Evolutionary conservation across 1,284 basidiomycete species (phyloP), one percentile per base, ranked within the genome.

Genomic region (Inonotus hispidus): DNA sequence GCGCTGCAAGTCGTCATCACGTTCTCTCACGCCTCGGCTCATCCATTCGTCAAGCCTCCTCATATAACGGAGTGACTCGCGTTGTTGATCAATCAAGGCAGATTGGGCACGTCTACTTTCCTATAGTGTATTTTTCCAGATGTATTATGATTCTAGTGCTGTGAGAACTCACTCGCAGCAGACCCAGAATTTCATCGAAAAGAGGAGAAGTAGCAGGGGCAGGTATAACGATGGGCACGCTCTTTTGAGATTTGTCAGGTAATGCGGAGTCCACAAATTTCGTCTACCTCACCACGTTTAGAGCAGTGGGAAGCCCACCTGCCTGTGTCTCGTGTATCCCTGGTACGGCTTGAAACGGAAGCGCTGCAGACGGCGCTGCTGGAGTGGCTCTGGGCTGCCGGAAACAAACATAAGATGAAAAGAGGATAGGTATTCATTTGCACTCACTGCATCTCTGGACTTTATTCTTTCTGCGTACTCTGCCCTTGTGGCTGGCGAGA

Each of bases 11-110:
- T 90, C 89, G 3, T 79, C 75, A 64, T 90, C 88, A 25, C 89
- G 82, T 71, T 90, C 87, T 53, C 79, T 76, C 0, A 90, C 88
- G 68, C 91, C 88, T 29, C 83, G 79, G 60, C 79, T 83, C 13
- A 91, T 73, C 90, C 89, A 92, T 53, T 82, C 78, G 65, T 92
- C 91, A 35, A 92, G 74, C 2, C 77, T 78, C 54, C 79, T 68
- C 81, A 92, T 84, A 67, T 92, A 91, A 45, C 84, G 75, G 81
- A 90, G 87, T 47, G 91, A 75, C 68, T 90, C 88, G 25, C 85
- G 79, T 65, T 90, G 87, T 66, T 92, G 89, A 55, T 88, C 84
- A 10, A 88, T 80, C 21, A 87, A 85, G 0, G 88, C 88, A 16
- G 82, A 73, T 69, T 88, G 87, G 1, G 87, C 87, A 2, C 82